These are phyloP conservation scores for Aspergillus transmontanensis DNA, from an alignment of 2,329 filamentous ascomycete genomes.

Conservation along the genomic window DNA sequence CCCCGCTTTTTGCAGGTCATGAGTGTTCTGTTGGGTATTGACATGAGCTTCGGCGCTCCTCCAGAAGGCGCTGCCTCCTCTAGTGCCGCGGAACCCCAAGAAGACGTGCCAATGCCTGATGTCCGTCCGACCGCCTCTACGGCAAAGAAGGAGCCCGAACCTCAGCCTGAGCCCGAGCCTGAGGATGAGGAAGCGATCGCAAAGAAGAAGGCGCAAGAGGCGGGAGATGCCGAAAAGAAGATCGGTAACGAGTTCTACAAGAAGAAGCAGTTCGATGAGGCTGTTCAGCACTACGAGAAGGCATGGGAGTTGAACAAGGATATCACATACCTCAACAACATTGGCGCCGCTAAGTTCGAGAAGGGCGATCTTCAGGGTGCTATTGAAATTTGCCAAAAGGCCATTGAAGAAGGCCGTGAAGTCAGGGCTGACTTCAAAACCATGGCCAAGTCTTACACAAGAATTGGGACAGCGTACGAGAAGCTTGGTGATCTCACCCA, in stretches of 20 bases:
- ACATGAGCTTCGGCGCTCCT: conserved; percentile 73
- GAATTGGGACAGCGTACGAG: conserved; percentile 92
- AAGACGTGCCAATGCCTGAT: conserved; percentile 80
- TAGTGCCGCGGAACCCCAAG: conserved; percentile 57
- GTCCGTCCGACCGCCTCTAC: conserved; percentile 52
- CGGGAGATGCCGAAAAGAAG: conserved; percentile 91
- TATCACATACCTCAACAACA: conserved; percentile 96
- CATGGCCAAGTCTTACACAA: conserved; percentile 96
- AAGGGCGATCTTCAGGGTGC: conserved; percentile 90
- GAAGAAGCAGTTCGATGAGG: conserved; percentile 94
- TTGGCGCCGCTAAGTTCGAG: conserved; percentile 91
- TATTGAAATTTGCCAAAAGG: conserved; percentile 84
- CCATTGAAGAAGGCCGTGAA: conserved; percentile 84
- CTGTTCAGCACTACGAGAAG: conserved; percentile 90
- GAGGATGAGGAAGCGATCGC: conserved; percentile 81
- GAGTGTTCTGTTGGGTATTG: conserved; percentile 88
- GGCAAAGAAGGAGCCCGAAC: conserved; percentile 60
- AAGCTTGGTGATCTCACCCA: conserved; percentile 77
- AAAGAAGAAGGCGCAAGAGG: conserved; percentile 88
- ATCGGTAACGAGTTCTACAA: conserved; percentile 95
- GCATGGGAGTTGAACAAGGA: conserved; percentile 96
- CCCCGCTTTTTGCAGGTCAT: conserved; percentile 92
- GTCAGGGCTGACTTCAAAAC: conserved; percentile 96
- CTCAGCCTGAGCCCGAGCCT: conserved; percentile 65
- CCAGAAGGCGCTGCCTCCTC: conserved; percentile 49